Percentiles rank a stretch among this genome's conserved stretches.
phyloP scores from a whole-genome alignment of 257 asterid genomes.

The Jaltomata sinuosa region DNA sequence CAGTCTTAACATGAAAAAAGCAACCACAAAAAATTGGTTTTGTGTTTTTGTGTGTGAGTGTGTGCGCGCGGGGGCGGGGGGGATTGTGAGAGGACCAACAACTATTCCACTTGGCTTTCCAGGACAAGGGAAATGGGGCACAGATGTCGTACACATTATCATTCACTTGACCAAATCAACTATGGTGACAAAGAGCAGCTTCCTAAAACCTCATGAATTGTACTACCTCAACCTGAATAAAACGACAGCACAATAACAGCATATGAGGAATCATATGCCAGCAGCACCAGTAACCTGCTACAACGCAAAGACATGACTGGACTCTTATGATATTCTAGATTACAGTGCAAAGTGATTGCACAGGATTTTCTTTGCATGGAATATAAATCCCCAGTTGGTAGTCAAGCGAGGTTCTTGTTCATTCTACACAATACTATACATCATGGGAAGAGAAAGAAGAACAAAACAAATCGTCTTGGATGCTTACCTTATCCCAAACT shows the following conservation, averaged over 20 bases:
- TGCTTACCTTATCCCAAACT: conserved; percentile 89
- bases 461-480: background rate
- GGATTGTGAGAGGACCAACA: background rate
- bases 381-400: background rate
- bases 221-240: background rate
- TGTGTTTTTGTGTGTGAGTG: too few species aligned
- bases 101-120: background rate
- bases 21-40: background rate
- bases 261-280: background rate
- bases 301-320: background rate
- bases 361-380: background rate
- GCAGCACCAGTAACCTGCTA: background rate
- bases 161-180: background rate
- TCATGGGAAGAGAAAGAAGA: background rate
- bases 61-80: background rate
- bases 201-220: background rate
- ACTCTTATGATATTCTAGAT: background rate
- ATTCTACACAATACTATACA: background rate
- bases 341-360: background rate
- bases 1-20: background rate
- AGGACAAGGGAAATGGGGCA: background rate
- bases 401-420: background rate
- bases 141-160: background rate
- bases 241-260: background rate
- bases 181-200: background rate